Conservation (phyloP, 208 protist genomes). For the Acanthamoeba lenticulata region DNA sequence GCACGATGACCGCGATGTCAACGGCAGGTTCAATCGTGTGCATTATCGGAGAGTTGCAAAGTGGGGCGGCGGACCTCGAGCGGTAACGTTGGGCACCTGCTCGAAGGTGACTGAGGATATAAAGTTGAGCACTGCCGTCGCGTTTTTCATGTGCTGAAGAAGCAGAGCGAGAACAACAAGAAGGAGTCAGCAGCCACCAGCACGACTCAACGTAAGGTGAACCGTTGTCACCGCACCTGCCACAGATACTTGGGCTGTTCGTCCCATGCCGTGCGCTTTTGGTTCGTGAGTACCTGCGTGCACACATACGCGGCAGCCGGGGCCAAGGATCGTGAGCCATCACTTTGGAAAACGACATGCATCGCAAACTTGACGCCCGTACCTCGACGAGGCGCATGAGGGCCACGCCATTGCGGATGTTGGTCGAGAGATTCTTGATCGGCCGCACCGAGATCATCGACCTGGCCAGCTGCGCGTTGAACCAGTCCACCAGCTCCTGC, state of each 20-base stretch:
- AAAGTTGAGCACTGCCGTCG: background rate
- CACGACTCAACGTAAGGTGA: background rate
- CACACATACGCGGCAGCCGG: background rate
- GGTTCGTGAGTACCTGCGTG: background rate
- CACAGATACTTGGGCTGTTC: constrained; percentile 24
- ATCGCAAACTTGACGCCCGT: no score
- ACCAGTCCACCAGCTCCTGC: constrained; percentile 5
- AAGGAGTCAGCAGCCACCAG: no score
- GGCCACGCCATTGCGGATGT: background rate
- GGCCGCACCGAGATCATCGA: background rate
- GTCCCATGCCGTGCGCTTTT: background rate
- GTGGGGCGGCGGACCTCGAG: background rate
- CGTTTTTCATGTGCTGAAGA: constrained; percentile 10
- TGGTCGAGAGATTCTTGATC: background rate
- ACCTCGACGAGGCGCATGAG: constrained; percentile 16
- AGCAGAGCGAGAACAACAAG: background rate
- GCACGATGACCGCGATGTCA: no score
- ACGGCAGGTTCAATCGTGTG: no score
- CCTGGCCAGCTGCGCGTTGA: background rate
- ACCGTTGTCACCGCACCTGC: background rate
- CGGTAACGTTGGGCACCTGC: background rate
- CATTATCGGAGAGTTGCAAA: background rate
- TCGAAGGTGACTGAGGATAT: background rate
- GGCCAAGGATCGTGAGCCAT: no score
- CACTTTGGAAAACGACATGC: no score